Evolutionary conservation across 805 yeast species (phyloP), one percentile per base, ranked within the genome.

Genomic region (Cyberlindnera euphorbiiphila): DNA sequence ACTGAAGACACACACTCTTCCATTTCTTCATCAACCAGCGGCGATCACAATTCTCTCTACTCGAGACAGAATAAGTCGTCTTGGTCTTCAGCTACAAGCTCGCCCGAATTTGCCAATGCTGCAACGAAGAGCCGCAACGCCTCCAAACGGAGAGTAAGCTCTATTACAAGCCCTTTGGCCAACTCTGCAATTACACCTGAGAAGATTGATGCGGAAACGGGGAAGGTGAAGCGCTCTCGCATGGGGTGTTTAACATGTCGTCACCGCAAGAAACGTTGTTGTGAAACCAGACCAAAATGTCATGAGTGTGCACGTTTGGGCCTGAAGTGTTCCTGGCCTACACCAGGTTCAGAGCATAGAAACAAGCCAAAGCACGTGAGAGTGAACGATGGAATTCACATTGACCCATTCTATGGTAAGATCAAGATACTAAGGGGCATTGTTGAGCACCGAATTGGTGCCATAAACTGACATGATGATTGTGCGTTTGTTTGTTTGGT

Each of bases 231-330:
- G 49, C 63, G 86, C 39, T 76, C 83, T 13, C 67, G 85, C 51
- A 67, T 70, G 68, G 95, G 95, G 0, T 85, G 94, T 56, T 63
- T 81, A 29, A 82, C 94, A 2, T 85, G 95, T 49, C 71, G 93
- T 30, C 75, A 73, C 42, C 61, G 95, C 18, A 85, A 85, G 66
- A 85, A 83, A 55, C 69, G 88, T 38, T 85, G 94, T 47, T 82
- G 85, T 52, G 93, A 85, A 54, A 63, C 69, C 1, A 69, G 69
- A 37, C 94, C 94, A 4, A 57, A 57, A 18, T 85, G 95, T 51
- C 55, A 65, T 1, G 88, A 84, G 49, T 85, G 94, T 57, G 46
- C 59, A n/a, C 62, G 93, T 36, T 65, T 85, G 18, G 67, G 76
- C 10, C 64, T 84, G 33, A 71, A 67, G 36, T 85, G 95, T 54